These are phyloP conservation scores for Hippophae tibetana DNA, from an alignment of 306 rosid species.

Conservation along the genomic window DNA sequence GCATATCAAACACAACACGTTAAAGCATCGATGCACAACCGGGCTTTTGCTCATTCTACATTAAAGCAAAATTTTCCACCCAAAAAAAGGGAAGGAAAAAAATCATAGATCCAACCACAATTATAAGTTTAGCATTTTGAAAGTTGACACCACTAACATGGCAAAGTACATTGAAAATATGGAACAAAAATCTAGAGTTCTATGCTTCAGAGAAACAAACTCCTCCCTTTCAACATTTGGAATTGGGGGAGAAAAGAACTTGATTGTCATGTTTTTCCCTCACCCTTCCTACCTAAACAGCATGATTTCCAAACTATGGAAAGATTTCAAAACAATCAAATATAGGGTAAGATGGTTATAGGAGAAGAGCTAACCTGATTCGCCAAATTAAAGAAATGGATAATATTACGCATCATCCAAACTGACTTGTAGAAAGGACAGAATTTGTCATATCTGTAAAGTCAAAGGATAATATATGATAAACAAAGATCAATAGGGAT, in stretches of 20 bases:
- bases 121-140: no score
- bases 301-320: background rate
- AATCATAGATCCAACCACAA: background rate
- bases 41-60: background rate
- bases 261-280: no score
- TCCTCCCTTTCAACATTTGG: no score
- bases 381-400: conserved; percentile 94
- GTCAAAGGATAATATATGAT: conserved; percentile 16
- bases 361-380: conserved; percentile 54
- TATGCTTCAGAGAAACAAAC: no score
- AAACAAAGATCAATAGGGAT: background rate
- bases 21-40: conserved; percentile 2
- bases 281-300: background rate
- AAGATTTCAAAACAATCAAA: background rate
- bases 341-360: background rate
- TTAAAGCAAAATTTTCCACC: background rate
- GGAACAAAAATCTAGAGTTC: no score
- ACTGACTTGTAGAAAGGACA: conserved; percentile 99
- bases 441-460: conserved; percentile 82
- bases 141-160: no score
- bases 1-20: conserved; percentile 21
- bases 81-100: background rate
- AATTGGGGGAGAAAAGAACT: no score
- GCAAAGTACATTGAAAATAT: no score
- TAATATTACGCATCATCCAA: conserved; percentile 99